Base-by-base conservation (phyloP, 305 asterid species). In the Rubia tinctorum region DNA sequence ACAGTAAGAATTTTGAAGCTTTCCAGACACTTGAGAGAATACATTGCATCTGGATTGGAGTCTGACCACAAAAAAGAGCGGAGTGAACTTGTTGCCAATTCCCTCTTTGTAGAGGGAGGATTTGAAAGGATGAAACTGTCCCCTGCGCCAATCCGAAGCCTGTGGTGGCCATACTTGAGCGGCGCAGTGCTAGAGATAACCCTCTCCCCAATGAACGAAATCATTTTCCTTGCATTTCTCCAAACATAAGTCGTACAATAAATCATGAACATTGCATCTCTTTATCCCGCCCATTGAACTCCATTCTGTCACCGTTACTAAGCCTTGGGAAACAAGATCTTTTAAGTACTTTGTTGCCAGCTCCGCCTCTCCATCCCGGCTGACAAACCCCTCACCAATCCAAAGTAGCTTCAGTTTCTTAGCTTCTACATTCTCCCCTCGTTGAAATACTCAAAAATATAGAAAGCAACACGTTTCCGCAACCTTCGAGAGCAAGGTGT, bases 351-450 rank as follows among this genome's bases (percentile, higher is more conserved):
- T 56, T 2, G 42, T 49, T 22, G 71, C 81, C 12, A 77, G 45
- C 20, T 68, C 34, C 34, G 34, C 71, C 12, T 72, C 75, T 62
- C 55, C 23, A 59, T 64, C 30, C 12, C 8, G 7, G 6, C 23
- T 51, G 43, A 47, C 20, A 12, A 69, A 67, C 3, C 82, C 82
- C 71, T 79, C 79, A 4, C 49, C 75, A 3, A 70, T 71, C 82
- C 76, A 74, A 45, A 79, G 20, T 2, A 30, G 22, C 8, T 12
- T 71, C 64, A 71, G 7, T 3, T 45, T 43, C 11, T 30, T 13
- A 7, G 8, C 34, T 5, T 12, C 7, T 53, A 74, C 66, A 11
- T 7, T 49, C 17, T 22, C 7, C 11, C 25, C 76, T 30, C 44
- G 6, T 13, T 43, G 45, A 30, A 71, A 77, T 10, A 11, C 67